Conservation (phyloP, 305 asterid genomes). For the Lippia alba region DNA sequence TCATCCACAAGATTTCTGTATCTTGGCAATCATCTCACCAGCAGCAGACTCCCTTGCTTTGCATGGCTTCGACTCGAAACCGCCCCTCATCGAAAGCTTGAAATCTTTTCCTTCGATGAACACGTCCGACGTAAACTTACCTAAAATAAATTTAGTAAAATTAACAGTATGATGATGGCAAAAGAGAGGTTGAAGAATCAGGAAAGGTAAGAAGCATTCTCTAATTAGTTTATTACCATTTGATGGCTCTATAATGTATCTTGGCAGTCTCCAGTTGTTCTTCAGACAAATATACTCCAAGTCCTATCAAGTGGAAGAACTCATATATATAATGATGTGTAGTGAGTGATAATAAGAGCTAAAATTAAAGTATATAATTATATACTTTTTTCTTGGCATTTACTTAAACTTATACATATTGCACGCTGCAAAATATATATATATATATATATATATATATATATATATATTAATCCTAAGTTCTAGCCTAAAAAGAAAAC, state of each 20-base stretch:
- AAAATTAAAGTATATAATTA: too few species aligned
- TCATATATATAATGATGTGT: too few species aligned
- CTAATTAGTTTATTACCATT: slow-evolving; percentile 42
- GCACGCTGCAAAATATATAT: too few species aligned
- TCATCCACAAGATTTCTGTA: slow-evolving; percentile 4
- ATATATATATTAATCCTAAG: too few species aligned
- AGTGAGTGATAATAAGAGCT: too few species aligned
- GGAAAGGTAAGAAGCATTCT: background rate
- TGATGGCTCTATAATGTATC: slow-evolving; percentile 39
- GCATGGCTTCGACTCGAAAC: slow-evolving; percentile 39
- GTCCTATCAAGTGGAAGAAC: slow-evolving; percentile 43
- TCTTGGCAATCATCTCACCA: slow-evolving; percentile 42
- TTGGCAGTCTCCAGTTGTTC: slow-evolving; percentile 55
- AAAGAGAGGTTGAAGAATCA: background rate
- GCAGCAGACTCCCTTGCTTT: slow-evolving; percentile 66
- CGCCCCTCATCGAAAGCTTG: slow-evolving; percentile 40
- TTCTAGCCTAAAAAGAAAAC: too few species aligned
- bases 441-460: too few species aligned
- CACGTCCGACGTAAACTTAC: slow-evolving; percentile 49
- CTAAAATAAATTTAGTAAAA: slow-evolving; percentile 23
- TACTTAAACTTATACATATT: too few species aligned
- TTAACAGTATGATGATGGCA: background rate
- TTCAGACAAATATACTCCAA: slow-evolving; percentile 47
- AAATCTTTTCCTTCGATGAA: slow-evolving; percentile 37
- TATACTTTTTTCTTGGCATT: too few species aligned